These are phyloP conservation scores for Paradendryphiella salina DNA, from an alignment of 2,329 filamentous ascomycete genomes.

Conservation along the genomic window DNA sequence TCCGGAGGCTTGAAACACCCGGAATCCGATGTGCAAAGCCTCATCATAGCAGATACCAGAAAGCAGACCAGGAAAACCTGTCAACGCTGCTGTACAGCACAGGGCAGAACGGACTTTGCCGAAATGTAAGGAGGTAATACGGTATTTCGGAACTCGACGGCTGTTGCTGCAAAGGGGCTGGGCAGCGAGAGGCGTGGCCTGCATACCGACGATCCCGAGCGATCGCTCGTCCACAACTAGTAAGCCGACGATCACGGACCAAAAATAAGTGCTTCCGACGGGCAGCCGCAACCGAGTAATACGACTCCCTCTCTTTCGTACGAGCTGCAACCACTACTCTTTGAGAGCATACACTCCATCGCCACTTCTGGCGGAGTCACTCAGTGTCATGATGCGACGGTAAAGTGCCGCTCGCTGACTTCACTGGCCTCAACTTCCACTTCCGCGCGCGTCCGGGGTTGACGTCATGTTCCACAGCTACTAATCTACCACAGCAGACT, in stretches of 20 bases:
- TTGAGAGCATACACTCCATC: too few species aligned
- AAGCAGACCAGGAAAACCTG: not conserved
- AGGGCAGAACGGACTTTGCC: too few species aligned
- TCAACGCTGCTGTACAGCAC: not conserved
- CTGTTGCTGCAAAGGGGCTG: not conserved
- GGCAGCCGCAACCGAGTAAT: not conserved
- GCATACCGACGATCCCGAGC: conserved; percentile 4
- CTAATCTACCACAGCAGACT: conserved; percentile 2
- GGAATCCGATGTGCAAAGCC: not conserved
- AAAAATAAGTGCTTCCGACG: not conserved
- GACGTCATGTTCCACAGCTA: conserved; percentile 7
- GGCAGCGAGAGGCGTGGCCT: not conserved
- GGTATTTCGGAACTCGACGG: too few species aligned
- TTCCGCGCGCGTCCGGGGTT: conserved; percentile 2
- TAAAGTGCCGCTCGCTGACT: not conserved
- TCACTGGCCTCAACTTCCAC: not conserved
- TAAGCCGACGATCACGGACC: conserved; percentile 7
- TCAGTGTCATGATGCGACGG: too few species aligned
- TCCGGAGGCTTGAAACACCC: not conserved
- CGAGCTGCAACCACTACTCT: too few species aligned
- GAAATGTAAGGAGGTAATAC: too few species aligned
- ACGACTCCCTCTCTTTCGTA: not conserved
- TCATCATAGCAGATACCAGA: not conserved
- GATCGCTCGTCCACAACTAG: conserved; percentile 7
- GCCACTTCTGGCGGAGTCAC: too few species aligned